Evolutionary conservation across 2,329 filamentous ascomycete genomes (phyloP), one percentile per base, ranked within the genome.

Genomic region (Monilinia aucupariae): DNA sequence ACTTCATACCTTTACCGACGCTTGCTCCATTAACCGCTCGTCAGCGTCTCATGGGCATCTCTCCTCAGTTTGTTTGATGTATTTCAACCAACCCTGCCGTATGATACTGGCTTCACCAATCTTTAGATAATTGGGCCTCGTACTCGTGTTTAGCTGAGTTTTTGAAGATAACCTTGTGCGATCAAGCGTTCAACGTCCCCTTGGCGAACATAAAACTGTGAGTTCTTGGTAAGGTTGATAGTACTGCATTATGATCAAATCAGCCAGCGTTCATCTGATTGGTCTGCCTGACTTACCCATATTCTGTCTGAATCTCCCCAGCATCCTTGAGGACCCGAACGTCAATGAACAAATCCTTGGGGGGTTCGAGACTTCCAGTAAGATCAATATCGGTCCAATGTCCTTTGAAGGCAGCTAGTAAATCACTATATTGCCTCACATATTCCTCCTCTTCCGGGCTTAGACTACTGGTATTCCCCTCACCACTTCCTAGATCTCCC

Each of bases 351-450:
- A 99, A 78, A 76, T 99, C 94, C 70, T 86, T 85, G n/a, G 94
- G 94, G 30, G 94, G 94, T 73, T 96, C 92, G 73, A 99, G 79
- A 72, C 90, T 94, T 39, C 94, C 94, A 3, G 94, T 97, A 61
- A 99, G 79, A 76, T 99, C 94, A 68, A 99, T 89, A 74, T 99
- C 94, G 25, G 93, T 97, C 93, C 93, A 99, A 72, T 96, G 92
- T 0, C 94, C 94, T 75, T 99, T 99, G 77, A 96, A 97, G 2
- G 92, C 91, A n/a, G 93, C 91, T 62, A 99, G 79, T 68, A 99
- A 80, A 72, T 99, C 92, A 68, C 89, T 88, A 73, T 97, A 99
- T 72, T 92, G 88, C 65, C 93, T 83, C 63, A 96, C 90, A 73
- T 97, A 99, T 71, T 97, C 94, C 75, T 97, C 92, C 75, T 99